Base-by-base conservation (phyloP, 2,329 filamentous ascomycete genomes). In the Ophiostoma piceae region DNA sequence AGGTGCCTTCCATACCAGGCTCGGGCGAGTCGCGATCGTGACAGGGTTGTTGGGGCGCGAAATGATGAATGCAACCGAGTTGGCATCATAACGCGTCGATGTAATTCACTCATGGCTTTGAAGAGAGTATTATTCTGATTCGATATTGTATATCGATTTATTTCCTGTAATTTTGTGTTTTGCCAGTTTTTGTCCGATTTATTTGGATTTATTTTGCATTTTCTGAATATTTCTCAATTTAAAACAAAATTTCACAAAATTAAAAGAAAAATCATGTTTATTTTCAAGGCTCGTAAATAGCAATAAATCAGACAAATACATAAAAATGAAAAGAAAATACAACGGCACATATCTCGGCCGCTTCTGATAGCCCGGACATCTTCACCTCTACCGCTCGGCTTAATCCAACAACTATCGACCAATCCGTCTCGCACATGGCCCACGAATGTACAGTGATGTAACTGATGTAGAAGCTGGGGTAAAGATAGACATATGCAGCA, bases 361-460 rank as follows among this genome's bases (percentile, higher is more conserved):
- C 51, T 26, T 7, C 51, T 54, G 51, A 57, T 26, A 12, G 22
- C 7, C 51, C 22, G 51, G 9, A 12, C 51, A 26, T 57, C n/a
- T 26, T 11, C 12, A 5, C 51, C 2, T 8, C 9, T 41, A 26
- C 51, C 43, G 26, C 51, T 57, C 51, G 51, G 51, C 51, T 57
- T 14, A 26, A 57, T 5, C 51, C 26, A 26, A 29, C 2, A 12
- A 22, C 22, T 57, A 26, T 16, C 51, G 51, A 57, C 51, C 51
- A 57, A 57, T 57, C 51, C 51, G 22, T 57, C 51, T 57, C 16
- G 51, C 51, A 57, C 51, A 57, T 57, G 51, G 51, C 22, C 51
- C 16, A 26, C 22, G 51, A 43, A 47, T 47, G 43, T 47, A 47
- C 43, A n/a, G 43, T 47, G 51, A 26, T 26, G 51, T 57, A 57